Evolutionary conservation across 305 asterid genomes (phyloP).

Genomic region (Fraxinus baroniana): DNA sequence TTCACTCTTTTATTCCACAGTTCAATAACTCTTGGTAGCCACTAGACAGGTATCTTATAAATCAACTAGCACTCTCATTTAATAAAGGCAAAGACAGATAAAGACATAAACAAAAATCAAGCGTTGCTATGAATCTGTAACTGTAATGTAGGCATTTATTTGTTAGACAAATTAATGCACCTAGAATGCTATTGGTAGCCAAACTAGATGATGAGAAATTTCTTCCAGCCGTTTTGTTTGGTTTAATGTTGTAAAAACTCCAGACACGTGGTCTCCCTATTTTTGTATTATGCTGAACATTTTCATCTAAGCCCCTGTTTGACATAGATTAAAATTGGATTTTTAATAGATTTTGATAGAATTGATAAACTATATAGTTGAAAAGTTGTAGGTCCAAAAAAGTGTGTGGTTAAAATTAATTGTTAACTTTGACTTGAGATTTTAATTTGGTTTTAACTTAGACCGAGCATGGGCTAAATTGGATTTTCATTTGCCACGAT

Average conservation of each 20-base stretch:
- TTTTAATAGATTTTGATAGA: no score
- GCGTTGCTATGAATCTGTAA: background rate
- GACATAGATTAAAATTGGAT: background rate
- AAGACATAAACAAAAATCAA: background rate
- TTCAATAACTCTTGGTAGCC: background rate
- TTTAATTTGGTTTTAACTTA: no score
- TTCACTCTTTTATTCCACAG: background rate
- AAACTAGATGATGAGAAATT: background rate
- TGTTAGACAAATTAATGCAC: background rate
- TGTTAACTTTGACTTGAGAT: background rate
- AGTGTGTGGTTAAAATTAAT: background rate
- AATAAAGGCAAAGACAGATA: background rate
- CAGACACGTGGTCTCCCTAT: background rate
- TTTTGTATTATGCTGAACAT: background rate
- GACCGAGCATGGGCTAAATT: background rate
- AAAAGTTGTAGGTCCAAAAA: background rate
- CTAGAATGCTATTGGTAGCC: background rate
- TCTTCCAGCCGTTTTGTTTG: background rate
- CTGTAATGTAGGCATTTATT: background rate
- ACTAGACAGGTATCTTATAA: background rate
- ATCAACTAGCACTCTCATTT: background rate
- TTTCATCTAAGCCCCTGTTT: background rate
- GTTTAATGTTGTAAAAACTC: slow-evolving; percentile 2
- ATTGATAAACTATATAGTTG: background rate
- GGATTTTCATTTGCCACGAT: background rate